Conservation (phyloP, 192 early-diverging fungal genomes). For the Coemansia sp. region DNA sequence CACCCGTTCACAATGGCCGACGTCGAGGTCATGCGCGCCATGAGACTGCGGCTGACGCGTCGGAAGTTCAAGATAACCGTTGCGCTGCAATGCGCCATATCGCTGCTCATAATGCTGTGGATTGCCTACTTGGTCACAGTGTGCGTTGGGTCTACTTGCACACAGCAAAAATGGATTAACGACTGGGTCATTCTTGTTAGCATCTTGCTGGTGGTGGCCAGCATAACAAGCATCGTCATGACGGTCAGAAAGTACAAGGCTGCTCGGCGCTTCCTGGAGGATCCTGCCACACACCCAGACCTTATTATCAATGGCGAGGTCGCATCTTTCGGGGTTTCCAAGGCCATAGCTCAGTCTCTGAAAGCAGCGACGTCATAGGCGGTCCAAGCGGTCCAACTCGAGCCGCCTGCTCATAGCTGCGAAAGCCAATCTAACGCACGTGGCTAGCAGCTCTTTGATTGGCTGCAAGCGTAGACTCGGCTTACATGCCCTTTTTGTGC, state of each 20-base stretch:
- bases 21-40: constrained; percentile 55
- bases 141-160: constrained; percentile 14
- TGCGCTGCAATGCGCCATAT: constrained; percentile 26
- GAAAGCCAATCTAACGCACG: background rate
- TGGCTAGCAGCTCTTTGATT: background rate
- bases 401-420: background rate
- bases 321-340: constrained; percentile 1
- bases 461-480: background rate
- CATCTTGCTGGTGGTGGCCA: constrained; percentile 32
- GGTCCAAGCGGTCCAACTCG: background rate
- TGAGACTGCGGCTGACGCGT: constrained; percentile 50
- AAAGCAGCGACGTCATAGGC: background rate
- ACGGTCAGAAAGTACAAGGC: constrained; percentile 41
- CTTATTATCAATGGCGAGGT: constrained; percentile 46
- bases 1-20: constrained; percentile 51
- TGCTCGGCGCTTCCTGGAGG: constrained; percentile 38
- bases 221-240: constrained; percentile 36
- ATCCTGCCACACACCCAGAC: constrained; percentile 45
- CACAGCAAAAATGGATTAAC: constrained; percentile 30
- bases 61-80: constrained; percentile 43
- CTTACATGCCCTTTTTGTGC: background rate
- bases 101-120: constrained; percentile 40
- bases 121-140: constrained; percentile 30
- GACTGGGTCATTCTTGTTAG: constrained; percentile 54
- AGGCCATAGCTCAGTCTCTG: background rate